Evolutionary conservation across 768 basidiomycete species (phyloP).

Genomic region (Podaxis mareebaensis): DNA sequence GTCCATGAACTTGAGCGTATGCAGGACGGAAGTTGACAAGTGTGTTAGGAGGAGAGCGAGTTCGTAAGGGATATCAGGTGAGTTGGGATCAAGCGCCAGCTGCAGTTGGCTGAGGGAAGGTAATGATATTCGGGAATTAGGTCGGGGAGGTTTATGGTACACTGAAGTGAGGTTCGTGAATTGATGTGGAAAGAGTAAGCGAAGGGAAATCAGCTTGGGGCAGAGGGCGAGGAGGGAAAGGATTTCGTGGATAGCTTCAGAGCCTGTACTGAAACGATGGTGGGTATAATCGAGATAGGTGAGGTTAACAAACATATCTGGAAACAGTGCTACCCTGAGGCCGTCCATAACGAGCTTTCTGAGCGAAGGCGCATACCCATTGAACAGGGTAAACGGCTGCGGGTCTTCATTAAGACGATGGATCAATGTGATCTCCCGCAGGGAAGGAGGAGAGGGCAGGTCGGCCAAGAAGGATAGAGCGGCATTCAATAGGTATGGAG

Average conservation of each 20-base stretch:
- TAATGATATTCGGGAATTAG: constrained; percentile 39
- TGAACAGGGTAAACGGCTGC: constrained; percentile 67
- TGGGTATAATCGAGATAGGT: constrained; percentile 71
- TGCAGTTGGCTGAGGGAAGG: constrained; percentile 47
- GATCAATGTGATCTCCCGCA: constrained; percentile 37
- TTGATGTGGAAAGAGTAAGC: constrained; percentile 48
- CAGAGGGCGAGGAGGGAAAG: constrained; percentile 59
- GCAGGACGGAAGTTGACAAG: constrained; percentile 48
- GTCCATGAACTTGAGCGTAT: constrained; percentile 49
- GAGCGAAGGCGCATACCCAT: constrained; percentile 58
- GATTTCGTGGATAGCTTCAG: constrained; percentile 58
- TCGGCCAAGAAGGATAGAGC: constrained; percentile 59
- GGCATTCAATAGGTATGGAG: constrained; percentile 70
- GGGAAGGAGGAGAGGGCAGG: constrained; percentile 27
- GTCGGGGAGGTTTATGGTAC: constrained; percentile 29
- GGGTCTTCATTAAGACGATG: constrained; percentile 69
- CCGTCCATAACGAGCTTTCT: constrained; percentile 60
- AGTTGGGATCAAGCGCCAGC: constrained; percentile 46
- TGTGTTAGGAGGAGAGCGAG: constrained; percentile 52
- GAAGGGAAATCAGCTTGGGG: constrained; percentile 50
- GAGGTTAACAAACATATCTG: constrained; percentile 62
- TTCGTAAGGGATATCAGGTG: constrained; percentile 60
- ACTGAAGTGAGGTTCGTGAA: constrained; percentile 12
- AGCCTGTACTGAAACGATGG: constrained; percentile 63
- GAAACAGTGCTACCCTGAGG: constrained; percentile 61